A percentile compares a stretch with the other conserved stretches of the same genome.
Evolutionary conservation across 1,139 yeast genomes (phyloP).

Genomic region (Magnusiomyces tetraspermus): DNA sequence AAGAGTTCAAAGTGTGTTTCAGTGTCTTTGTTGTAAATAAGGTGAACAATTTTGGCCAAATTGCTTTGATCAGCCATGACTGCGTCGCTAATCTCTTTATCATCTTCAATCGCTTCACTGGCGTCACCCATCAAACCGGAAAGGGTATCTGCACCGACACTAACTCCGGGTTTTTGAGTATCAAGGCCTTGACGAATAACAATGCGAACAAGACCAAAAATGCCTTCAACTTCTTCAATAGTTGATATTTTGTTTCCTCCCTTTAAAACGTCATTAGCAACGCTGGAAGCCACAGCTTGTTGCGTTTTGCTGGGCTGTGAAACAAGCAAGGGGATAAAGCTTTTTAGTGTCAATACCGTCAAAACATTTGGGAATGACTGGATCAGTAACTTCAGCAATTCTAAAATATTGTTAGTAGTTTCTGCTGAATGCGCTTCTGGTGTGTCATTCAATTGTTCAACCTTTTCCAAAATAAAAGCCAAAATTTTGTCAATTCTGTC

Average conservation of each 20-base stretch:
- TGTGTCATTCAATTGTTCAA: conserved; percentile 26
- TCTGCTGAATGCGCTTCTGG: conserved; percentile 20
- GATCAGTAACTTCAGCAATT: conserved; percentile 51
- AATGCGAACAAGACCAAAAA: conserved; percentile 34
- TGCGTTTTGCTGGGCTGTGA: conserved; percentile 34
- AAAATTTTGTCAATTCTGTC: conserved; percentile 55
- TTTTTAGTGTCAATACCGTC: conserved; percentile 31
- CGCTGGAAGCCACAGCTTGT: conserved; percentile 29
- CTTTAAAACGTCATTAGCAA: conserved; percentile 8
- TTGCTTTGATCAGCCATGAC: conserved; percentile 51
- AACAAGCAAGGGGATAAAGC: conserved; percentile 31
- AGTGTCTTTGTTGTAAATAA: conserved; percentile 44
- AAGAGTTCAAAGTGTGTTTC: conserved; percentile 48
- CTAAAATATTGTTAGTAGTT: conserved; percentile 39
- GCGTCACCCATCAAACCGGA: conserved; percentile 13
- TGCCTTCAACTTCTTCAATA: conserved; percentile 31
- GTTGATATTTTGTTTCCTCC: conserved; percentile 20
- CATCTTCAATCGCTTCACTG: conserved; percentile 11
- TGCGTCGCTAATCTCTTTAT: conserved; percentile 23
- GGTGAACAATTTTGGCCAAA: conserved; percentile 60
- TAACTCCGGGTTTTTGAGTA: conserved; percentile 13
- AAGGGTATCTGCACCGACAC: conserved; percentile 13
- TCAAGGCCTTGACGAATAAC: conserved; percentile 27
- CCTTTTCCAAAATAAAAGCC: conserved; percentile 47
- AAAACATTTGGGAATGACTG: conserved; percentile 22